phyloP scores from a whole-genome alignment of 169 alveolate species.

The Plasmodium reichenowi region DNA sequence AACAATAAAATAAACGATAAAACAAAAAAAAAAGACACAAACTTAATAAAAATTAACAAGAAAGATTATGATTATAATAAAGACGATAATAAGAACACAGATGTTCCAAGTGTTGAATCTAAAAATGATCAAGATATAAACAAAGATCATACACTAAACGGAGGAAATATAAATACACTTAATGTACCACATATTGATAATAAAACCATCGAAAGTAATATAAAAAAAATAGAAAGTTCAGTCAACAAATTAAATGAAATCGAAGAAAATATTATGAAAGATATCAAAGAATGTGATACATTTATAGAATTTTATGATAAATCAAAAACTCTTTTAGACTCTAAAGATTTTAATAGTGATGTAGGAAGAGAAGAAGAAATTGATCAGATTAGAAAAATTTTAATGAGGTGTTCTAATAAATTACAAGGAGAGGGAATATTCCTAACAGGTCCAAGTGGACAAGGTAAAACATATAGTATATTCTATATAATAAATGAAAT shows the following conservation, averaged over 20 bases:
- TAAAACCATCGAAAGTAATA: slow-evolving; percentile 34
- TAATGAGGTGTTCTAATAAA: slow-evolving; percentile 50
- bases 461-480: slow-evolving; percentile 70
- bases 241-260: slow-evolving; percentile 58
- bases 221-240: slow-evolving; percentile 45
- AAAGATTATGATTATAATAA: neutral
- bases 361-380: slow-evolving; percentile 69
- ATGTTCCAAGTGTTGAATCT: neutral
- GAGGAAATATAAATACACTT: neutral
- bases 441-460: slow-evolving; percentile 69
- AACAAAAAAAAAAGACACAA: neutral
- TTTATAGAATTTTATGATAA: slow-evolving; percentile 65
- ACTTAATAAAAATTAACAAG: neutral
- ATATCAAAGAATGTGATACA: slow-evolving; percentile 59
- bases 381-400: slow-evolving; percentile 41
- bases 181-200: slow-evolving; percentile 22
- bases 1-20: too few species aligned
- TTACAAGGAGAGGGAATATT: slow-evolving; percentile 52
- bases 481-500: slow-evolving; percentile 69
- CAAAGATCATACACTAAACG: slow-evolving; percentile 6
- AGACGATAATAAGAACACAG: slow-evolving; percentile 8
- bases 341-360: slow-evolving; percentile 70
- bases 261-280: slow-evolving; percentile 44
- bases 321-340: slow-evolving; percentile 58
- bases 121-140: slow-evolving; percentile 12